These are phyloP conservation scores for Aeschynomene evenia DNA, from an alignment of 306 rosid genomes.

Conservation along the genomic window DNA sequence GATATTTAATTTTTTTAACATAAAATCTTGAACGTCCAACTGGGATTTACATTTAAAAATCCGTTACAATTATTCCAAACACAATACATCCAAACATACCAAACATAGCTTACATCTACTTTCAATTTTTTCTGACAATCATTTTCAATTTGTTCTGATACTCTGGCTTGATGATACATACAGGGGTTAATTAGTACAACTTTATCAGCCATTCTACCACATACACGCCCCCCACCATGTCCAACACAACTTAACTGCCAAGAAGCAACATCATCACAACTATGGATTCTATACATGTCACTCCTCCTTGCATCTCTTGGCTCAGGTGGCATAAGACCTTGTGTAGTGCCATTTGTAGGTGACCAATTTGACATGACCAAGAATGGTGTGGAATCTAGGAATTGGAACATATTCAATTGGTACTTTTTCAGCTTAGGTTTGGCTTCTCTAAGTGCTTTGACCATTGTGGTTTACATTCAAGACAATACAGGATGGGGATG, in stretches of 20 bases:
- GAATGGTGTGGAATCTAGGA: slow-evolving; percentile 43
- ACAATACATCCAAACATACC: too few relatives aligned
- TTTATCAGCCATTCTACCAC: slow-evolving; percentile 56
- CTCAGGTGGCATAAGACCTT: slow-evolving; percentile 73
- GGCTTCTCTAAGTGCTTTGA: slow-evolving; percentile 70
- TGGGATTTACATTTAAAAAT: too few relatives aligned
- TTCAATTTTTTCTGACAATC: too few relatives aligned
- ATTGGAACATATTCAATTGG: slow-evolving; percentile 81
- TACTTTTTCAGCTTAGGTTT: slow-evolving; percentile 61
- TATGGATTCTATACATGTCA: slow-evolving; percentile 47
- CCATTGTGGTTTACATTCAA: slow-evolving; percentile 73
- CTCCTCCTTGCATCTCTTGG: slow-evolving; percentile 70
- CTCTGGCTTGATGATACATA: background rate
- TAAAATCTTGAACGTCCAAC: too few relatives aligned
- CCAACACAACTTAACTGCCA: slow-evolving; percentile 63
- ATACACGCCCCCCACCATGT: slow-evolving; percentile 61
- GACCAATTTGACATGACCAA: slow-evolving; percentile 78
- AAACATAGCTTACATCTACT: too few relatives aligned
- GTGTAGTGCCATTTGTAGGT: slow-evolving; percentile 71
- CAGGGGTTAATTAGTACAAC: slow-evolving; percentile 64
- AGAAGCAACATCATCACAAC: slow-evolving; percentile 53
- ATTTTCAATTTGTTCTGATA: background rate
- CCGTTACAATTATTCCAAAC: too few relatives aligned
- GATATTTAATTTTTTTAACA: too few relatives aligned
- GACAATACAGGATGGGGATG: slow-evolving; percentile 85